Conservation (phyloP, 2,329 filamentous ascomycete genomes). For the Coniochaeta sp. region DNA sequence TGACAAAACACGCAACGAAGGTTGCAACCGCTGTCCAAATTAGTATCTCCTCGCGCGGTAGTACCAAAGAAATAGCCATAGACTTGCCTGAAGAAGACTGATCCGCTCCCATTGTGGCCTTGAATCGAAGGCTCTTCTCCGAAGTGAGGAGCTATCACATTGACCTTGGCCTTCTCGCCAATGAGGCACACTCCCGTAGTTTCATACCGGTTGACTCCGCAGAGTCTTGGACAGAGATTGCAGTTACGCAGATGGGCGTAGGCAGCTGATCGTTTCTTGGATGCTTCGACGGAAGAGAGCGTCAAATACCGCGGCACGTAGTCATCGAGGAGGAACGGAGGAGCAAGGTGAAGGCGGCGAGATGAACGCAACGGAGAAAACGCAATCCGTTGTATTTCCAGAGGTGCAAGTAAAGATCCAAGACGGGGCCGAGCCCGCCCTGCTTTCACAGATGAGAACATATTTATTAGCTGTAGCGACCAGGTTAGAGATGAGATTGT, state of each 20-base stretch:
- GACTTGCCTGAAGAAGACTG: slow-evolving; percentile 74
- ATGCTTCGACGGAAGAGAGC: slow-evolving; percentile 59
- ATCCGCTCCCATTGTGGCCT: slow-evolving; percentile 71
- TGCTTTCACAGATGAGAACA: not conserved
- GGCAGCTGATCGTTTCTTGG: slow-evolving; percentile 66
- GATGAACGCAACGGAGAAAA: not conserved
- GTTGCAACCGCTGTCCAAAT: slow-evolving; percentile 48
- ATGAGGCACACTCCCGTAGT: slow-evolving; percentile 73
- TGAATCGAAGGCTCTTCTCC: slow-evolving; percentile 81
- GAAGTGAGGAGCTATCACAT: slow-evolving; percentile 80
- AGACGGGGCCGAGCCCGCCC: not conserved
- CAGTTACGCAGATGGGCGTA: slow-evolving; percentile 72
- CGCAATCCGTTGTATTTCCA: not conserved
- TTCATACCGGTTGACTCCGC: slow-evolving; percentile 75
- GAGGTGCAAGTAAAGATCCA: not conserved
- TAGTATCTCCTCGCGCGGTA: no score
- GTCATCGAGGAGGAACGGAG: slow-evolving; percentile 64
- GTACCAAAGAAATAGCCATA: no score
- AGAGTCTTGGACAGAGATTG: slow-evolving; percentile 73
- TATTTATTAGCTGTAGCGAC: not conserved
- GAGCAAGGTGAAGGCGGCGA: slow-evolving; percentile 43
- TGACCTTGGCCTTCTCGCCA: slow-evolving; percentile 69
- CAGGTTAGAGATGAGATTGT: no score
- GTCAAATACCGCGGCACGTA: slow-evolving; percentile 68
- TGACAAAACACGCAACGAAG: slow-evolving; percentile 71